Evolutionary conservation across 2,329 filamentous ascomycete species (phyloP).

Genomic region (Pseudogymnoascus sp.): DNA sequence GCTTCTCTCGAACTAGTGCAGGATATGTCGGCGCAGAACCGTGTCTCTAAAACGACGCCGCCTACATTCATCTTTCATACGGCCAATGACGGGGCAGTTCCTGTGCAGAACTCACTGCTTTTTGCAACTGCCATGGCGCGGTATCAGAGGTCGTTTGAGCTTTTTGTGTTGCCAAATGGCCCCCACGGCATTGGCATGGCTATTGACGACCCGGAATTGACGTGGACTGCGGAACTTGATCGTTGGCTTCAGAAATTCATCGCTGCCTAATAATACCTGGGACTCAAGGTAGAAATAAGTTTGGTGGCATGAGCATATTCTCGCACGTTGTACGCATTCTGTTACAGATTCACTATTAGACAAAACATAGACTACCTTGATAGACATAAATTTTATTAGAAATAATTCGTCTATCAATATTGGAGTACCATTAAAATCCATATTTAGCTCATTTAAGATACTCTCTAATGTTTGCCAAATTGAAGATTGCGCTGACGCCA

Average conservation of each 20-base stretch:
- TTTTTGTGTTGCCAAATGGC: conserved; percentile 27
- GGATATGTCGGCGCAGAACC: conserved; percentile 24
- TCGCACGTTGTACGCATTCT: neutral
- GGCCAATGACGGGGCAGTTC: conserved; percentile 24
- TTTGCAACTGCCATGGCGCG: conserved; percentile 25
- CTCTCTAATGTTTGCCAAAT: conserved; percentile 9
- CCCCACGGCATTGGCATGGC: conserved; percentile 27
- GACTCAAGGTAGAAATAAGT: neutral
- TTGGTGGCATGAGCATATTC: neutral
- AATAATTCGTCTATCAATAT: neutral
- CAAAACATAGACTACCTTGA: neutral
- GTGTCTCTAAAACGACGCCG: conserved; percentile 23
- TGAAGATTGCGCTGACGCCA: conserved; percentile 9
- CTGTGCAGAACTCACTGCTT: conserved; percentile 25
- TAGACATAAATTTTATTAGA: neutral
- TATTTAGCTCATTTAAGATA: neutral
- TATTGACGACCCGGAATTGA: conserved; percentile 20
- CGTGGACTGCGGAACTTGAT: conserved; percentile 27
- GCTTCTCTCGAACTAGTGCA: conserved; percentile 20
- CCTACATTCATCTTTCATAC: conserved; percentile 34
- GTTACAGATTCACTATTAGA: neutral
- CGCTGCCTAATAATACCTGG: conserved; percentile 12
- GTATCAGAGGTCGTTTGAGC: conserved; percentile 20
- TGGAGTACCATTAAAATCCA: too few species aligned
- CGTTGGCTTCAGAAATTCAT: conserved; percentile 24